Evolutionary conservation across 2,329 filamentous ascomycete genomes (phyloP).

Genomic region (Coniochaeta sp.): DNA sequence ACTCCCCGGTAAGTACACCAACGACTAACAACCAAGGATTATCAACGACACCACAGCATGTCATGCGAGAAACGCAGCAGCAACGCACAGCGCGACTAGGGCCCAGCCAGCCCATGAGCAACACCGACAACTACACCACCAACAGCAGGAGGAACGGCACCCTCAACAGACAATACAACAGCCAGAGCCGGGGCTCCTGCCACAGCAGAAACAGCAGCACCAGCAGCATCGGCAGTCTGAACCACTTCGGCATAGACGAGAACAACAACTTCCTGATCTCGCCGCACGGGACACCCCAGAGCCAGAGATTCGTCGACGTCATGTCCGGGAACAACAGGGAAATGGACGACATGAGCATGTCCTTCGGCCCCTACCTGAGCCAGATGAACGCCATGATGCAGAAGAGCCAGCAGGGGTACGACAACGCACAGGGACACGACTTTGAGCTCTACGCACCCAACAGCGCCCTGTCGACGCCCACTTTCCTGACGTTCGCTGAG

Average conservation of each 20-base stretch:
- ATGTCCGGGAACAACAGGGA: slow-evolving; percentile 27
- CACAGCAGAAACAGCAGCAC: slow-evolving; percentile 9
- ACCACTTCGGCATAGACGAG: slow-evolving; percentile 15
- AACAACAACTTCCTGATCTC: slow-evolving; percentile 52
- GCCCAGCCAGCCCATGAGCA: slow-evolving; percentile 31
- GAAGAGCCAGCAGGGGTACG: slow-evolving; percentile 31
- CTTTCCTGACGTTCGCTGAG: slow-evolving; percentile 42
- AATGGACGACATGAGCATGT: slow-evolving; percentile 27
- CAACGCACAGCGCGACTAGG: slow-evolving; percentile 77
- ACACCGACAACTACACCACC: slow-evolving; percentile 32
- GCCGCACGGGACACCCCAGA: slow-evolving; percentile 46
- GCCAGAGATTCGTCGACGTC: slow-evolving; percentile 43
- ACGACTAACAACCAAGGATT: slow-evolving; percentile 50
- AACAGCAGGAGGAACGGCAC: slow-evolving; percentile 17
- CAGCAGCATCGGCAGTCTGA: slow-evolving; percentile 11
- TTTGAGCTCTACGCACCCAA: slow-evolving; percentile 42
- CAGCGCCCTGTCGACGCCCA: slow-evolving; percentile 40
- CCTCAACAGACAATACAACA: not conserved
- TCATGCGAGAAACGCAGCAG: slow-evolving; percentile 85
- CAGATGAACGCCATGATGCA: slow-evolving; percentile 37
- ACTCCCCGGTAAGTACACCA: slow-evolving; percentile 43
- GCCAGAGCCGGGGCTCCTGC: not conserved
- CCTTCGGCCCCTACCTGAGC: slow-evolving; percentile 39
- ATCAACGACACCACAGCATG: slow-evolving; percentile 62
- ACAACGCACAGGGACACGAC: slow-evolving; percentile 27